Evolutionary conservation across 179 eudicot species (phyloP), one percentile per base, ranked within the genome.

Genomic region (Spergularia azorica): DNA sequence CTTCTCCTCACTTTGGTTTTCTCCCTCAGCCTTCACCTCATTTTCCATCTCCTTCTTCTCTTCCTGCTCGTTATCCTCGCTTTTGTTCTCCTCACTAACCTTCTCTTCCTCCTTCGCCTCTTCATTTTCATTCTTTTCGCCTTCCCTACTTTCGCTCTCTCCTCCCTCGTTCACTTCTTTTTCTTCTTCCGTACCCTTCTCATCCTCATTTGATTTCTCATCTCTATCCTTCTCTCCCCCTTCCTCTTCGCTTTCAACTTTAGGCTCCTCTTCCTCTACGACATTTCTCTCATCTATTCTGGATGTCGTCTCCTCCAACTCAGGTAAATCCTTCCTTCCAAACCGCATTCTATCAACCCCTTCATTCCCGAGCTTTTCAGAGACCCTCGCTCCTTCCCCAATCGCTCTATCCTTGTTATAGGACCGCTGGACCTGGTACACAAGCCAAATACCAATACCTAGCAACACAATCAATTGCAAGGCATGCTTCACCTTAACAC

Each of bases 401-500:
- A 32, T 74, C 21, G 84, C 51, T 55, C 75, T 76, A 62, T 83
- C 90, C 79, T 87, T 87, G 38, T 63, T 66, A 56, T 72, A 85
- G n/a, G 95, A 89, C 38, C 91, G 89, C 75, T 89, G 91, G 70
- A 89, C 79, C 72, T 90, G 95, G 77, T 94, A 92, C 58, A 94
- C 78, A 43, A 89, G 75, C 96, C 94, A 91, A 26, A 91, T 71
- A 14, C 90, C 85, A 72, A 93, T 76, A 21, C 91, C 93, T 68
- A 88, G 71, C 79, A 91, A 73, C 60, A 93, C 59, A 66, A 82
- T 64, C 78, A 93, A 68, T 79, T 89, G 96, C 59, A 93, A 62
- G 0, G 80, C 90, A 80, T 93, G 97, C 86, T 90, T 93, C 18
- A 91, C 92, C 82, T 90, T 89, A 52, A 93, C 83, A 21, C 91